phyloP scores from a whole-genome alignment of 2,329 filamentous ascomycete species.

The Pyrenochaeta sp. region DNA sequence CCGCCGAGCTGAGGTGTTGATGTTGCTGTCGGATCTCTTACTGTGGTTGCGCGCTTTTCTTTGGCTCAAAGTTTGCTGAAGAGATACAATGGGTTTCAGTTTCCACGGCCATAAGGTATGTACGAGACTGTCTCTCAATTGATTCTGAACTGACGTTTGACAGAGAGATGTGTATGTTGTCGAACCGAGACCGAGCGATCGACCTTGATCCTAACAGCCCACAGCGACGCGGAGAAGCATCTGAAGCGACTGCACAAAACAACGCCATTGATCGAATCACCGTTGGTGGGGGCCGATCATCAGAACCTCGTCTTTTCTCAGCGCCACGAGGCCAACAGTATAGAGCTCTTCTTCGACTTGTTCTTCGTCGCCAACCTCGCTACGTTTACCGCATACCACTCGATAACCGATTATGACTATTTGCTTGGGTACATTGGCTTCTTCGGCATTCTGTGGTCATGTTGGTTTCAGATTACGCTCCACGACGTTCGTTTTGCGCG shows the following conservation, averaged over 20 bases:
- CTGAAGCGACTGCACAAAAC: slow-evolving; percentile 45
- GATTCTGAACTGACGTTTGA: slow-evolving; percentile 9
- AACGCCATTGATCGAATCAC: slow-evolving; percentile 46
- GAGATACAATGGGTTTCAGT: slow-evolving; percentile 38
- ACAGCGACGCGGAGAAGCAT: slow-evolving; percentile 48
- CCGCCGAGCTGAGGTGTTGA: slow-evolving; percentile 4
- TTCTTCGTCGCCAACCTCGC: slow-evolving; percentile 49
- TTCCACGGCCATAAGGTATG: slow-evolving; percentile 40
- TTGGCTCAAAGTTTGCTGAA: background rate
- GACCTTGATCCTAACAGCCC: slow-evolving; percentile 14
- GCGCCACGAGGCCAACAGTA: slow-evolving; percentile 50
- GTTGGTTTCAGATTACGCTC: slow-evolving; percentile 51
- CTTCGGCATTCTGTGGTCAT: slow-evolving; percentile 50
- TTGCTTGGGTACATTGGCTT: slow-evolving; percentile 50
- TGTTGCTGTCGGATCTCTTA: background rate
- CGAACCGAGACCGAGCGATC: background rate
- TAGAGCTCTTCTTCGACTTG: slow-evolving; percentile 49
- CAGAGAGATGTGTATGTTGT: slow-evolving; percentile 39
- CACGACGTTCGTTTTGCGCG: slow-evolving; percentile 52
- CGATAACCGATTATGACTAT: slow-evolving; percentile 45
- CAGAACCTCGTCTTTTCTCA: slow-evolving; percentile 48
- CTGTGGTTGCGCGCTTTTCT: background rate
- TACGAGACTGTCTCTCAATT: background rate
- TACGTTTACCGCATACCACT: slow-evolving; percentile 51
- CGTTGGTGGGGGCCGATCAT: slow-evolving; percentile 47